Base-by-base conservation (phyloP, 768 basidiomycete genomes). In the Mycena kentingensis region DNA sequence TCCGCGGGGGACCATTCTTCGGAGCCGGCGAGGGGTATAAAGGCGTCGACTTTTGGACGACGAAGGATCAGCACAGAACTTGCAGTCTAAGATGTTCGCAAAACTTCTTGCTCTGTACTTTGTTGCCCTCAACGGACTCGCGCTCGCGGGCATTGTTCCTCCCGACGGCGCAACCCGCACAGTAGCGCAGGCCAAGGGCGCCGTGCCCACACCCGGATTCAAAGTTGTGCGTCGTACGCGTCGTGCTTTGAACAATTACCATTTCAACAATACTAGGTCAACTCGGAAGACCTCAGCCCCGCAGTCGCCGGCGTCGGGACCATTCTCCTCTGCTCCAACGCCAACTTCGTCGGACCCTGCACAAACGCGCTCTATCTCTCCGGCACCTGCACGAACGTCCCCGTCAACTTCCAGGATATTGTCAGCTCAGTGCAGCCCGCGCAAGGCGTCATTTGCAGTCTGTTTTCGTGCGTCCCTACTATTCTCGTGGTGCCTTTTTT, bases 321-420 rank as follows among this genome's bases (percentile, higher is more conserved):
- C 28, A 6, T 45, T 15, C 16, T 47, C 22, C 34, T 47, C 32
- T 47, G 46, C 28, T 31, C 37, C 19, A 36, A 47, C 15, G 46
- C 32, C 3, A n/a, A n/a, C 32, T 47, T 47, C 46, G 32, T 31
- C 5, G 46, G 22, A n/a, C 32, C 46, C 32, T 47, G 46, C 32
- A n/a, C n/a, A 12, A 2, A 35, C 5, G 46, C 46, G 22, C 46
- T 47, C 7, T 47, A 47, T 27, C 22, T 47, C 32, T 31, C 34
- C 32, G 37, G 37, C 46, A 47, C 46, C 12, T 47, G 46, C 46
- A 47, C 46, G 32, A 47, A 47, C 46, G 46, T 47, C 22, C 46
- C 46, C 6, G 22, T 19, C 32, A 47, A 47, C 22, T 47, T 47
- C 46, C 46, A 47, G 21, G 46, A 47, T 35, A 47, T 35, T 25